Base-by-base conservation (phyloP, 257 asterid genomes). In the Haberlea rhodopensis region DNA sequence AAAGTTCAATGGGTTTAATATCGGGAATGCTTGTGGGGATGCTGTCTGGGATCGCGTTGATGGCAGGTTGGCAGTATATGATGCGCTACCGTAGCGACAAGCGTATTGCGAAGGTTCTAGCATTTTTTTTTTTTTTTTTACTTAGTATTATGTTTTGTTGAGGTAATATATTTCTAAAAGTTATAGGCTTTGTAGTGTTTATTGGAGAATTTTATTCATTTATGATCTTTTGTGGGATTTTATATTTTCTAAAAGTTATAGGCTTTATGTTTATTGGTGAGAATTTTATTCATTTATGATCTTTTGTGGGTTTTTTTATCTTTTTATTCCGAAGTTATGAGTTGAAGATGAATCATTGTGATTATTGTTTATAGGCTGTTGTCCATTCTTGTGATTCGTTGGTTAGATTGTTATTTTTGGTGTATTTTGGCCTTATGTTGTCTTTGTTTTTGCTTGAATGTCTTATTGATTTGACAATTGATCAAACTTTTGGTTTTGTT, bases 21-120 rank as follows among this genome's bases (percentile, higher is more conserved):
- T 81, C 99, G 66, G 97, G 97, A 69, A 75, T 89, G 65, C 62
- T 89, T 82, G 80, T 79, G 94, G 97, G 96, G 74, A 85, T 84
- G 75, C 22, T 89, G 65, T 78, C 78, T 20, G 99, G 99, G 82
- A 82, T 94, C 81, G 94, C 78, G 49, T 67, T 90, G 71, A 87
- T 94, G 99, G 91, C 89, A 21, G 95, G 87, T 15, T 92, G 91
- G 97, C 81, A 71, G 71, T 80, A 84, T 46, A 86, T 94, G 99
- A 94, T 83, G 90, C 74, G 56, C 49, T 62, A 87, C 62, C 84
- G 99, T 62, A 80, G 88, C 87, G 80, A 77, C 51, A 81, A 85
- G 71, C 94, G 99, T 45, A 65, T 71, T 43, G 94, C 99, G 18
- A 94, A 94, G 97, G 97, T 94, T 66, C 56, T 63, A 13, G 51